These are phyloP conservation scores for Chlamydomonas sp. DNA, from an alignment of 139 green algal genomes.

Conservation along the genomic window DNA sequence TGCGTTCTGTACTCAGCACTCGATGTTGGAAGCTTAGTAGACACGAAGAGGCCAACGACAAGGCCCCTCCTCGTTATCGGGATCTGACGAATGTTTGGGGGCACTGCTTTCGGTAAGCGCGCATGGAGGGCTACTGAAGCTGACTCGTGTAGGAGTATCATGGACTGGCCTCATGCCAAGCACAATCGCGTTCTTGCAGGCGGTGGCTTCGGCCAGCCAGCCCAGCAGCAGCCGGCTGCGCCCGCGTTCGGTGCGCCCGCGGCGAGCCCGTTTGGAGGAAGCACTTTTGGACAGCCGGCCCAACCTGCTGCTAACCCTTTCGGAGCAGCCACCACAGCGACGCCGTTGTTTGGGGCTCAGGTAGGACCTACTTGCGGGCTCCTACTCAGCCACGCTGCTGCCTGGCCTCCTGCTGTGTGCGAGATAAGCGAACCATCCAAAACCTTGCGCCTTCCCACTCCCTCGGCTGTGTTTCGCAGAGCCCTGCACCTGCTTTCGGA, in stretches of 20 bases:
- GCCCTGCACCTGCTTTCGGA: constrained; percentile 22
- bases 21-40: no score
- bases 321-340: neutral
- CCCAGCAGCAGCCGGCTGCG: constrained; percentile 22
- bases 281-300: constrained; percentile 27
- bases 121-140: no score
- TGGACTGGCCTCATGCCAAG: constrained; percentile 1
- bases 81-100: no score
- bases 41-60: no score
- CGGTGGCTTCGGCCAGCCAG: constrained; percentile 16
- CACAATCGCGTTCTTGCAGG: neutral
- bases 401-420: neutral
- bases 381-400: neutral
- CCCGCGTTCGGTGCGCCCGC: constrained; percentile 26
- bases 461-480: neutral
- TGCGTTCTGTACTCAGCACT: no score
- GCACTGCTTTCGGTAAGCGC: no score
- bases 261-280: constrained; percentile 9
- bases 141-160: neutral
- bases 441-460: neutral
- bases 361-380: neutral
- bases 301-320: constrained; percentile 30
- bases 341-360: constrained; percentile 40
- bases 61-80: no score
- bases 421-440: neutral